These are phyloP conservation scores for Lycium ferocissimum DNA, from an alignment of 257 asterid species.

Conservation along the genomic window DNA sequence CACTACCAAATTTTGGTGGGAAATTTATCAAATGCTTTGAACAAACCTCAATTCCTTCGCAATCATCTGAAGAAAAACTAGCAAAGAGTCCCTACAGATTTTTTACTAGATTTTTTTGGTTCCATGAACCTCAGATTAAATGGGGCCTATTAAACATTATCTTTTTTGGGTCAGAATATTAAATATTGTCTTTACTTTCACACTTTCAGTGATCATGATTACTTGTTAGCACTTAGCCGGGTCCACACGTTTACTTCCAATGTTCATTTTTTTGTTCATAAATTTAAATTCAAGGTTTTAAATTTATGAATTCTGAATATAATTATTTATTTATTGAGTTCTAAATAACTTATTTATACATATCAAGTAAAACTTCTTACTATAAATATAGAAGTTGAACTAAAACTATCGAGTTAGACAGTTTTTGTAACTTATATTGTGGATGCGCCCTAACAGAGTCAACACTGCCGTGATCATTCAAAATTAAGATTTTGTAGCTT, in stretches of 20 bases:
- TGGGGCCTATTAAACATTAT: too few relatives aligned
- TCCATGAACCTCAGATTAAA: not conserved
- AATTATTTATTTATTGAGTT: too few relatives aligned
- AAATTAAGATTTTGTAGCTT: not conserved
- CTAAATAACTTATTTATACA: too few relatives aligned
- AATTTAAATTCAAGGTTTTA: not conserved
- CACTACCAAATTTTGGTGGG: conserved; percentile 22
- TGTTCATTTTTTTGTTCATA: not conserved
- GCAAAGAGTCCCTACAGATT: conserved; percentile 7
- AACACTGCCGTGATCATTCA: not conserved
- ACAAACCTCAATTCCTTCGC: conserved; percentile 14
- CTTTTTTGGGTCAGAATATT: too few relatives aligned
- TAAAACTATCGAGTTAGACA: too few relatives aligned
- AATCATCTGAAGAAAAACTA: not conserved
- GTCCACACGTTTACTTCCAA: conserved; percentile 28
- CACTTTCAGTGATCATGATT: not conserved
- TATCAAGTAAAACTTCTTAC: not conserved
- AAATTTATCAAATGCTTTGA: conserved; percentile 23
- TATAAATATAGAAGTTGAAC: not conserved
- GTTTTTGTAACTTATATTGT: too few relatives aligned
- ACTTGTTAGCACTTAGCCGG: not conserved
- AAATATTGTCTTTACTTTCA: not conserved
- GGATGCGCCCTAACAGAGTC: too few relatives aligned
- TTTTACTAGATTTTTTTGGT: conserved; percentile 5
- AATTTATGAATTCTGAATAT: not conserved